Base-by-base conservation (phyloP, 306 rosid genomes). In the Alnus rubra region DNA sequence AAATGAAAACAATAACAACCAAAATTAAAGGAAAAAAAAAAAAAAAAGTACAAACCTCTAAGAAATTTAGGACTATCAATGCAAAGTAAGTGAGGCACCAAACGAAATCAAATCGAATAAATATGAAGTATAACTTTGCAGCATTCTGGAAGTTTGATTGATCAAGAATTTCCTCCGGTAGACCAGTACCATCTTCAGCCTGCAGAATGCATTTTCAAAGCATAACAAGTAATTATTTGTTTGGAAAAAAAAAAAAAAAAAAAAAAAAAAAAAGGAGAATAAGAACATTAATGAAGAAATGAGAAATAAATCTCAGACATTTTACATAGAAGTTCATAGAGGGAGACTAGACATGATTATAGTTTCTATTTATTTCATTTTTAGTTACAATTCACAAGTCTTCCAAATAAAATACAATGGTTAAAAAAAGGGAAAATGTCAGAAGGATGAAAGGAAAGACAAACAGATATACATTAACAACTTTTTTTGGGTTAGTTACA, bases 151-250 rank as follows among this genome's bases (percentile, higher is more conserved):
- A 95, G 83, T 52, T 83, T 47, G 97, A 83, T 35, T 86, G 87
- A 37, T 90, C 94, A 59, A 95, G 94, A 79, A 95, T 86, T 83
- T 95, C 87, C 90, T 90, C 99, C 0, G 99, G 99, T 79, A 95
- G 64, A 70, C 99, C 98, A 62, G 89, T 74, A 74, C 99, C 99
- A 73, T 95, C 98, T 82, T 95, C 98, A 74, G 98, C 98, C 98
- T 92, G 98, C 84, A 87, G 58, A 80, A 84, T 54, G 70, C 65
- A 80, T 58, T 71, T 71, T 82, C 79, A 83, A 80, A 75, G 80
- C 84, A 78, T 59, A 71, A 78, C 48, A 72, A 59, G 76, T 64
- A 80, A 52, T 76, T 50, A 82, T 14, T 71, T 8, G n/a, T 13
- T 35, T 28, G 31, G 48, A 35, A 35, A 50, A 50, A 50, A 51